A percentile compares a stretch with the other conserved stretches of the same genome.
phyloP scores from a whole-genome alignment of 2,329 filamentous ascomycete species.

The Thermoascus crustaceus region DNA sequence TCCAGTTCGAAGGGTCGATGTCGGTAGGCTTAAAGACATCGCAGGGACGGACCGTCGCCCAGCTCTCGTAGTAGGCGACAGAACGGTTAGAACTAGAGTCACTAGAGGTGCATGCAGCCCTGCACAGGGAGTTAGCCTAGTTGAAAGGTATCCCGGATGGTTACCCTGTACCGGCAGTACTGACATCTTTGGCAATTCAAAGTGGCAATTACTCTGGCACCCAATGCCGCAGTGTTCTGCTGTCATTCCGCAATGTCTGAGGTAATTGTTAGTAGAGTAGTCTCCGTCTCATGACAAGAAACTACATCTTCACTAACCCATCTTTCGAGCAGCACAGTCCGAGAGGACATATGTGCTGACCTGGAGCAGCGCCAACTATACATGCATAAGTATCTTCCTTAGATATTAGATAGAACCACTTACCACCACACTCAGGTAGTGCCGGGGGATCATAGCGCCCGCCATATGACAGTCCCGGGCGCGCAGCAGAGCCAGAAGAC shows the following conservation, averaged over 20 bases:
- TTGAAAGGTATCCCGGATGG: too few relatives aligned
- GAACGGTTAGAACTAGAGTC: conserved; percentile 7
- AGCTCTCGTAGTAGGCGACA: conserved; percentile 32
- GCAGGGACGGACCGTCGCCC: conserved; percentile 17
- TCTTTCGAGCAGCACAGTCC: conserved; percentile 9
- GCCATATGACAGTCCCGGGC: too few relatives aligned
- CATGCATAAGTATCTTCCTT: background rate
- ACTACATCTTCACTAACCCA: conserved; percentile 5
- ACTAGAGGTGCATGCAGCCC: background rate
- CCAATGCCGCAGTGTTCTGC: conserved; percentile 9
- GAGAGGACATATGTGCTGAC: conserved; percentile 7
- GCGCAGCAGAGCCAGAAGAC: too few relatives aligned
- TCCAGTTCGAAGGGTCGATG: conserved; percentile 5
- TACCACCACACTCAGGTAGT: background rate
- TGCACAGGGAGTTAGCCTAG: too few relatives aligned
- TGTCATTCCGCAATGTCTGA: conserved; percentile 8
- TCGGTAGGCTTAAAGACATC: conserved; percentile 5
- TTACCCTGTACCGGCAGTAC: too few relatives aligned
- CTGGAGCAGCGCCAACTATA: conserved; percentile 3
- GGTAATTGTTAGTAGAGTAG: background rate
- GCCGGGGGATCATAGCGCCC: too few relatives aligned
- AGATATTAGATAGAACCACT: background rate
- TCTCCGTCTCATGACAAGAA: background rate
- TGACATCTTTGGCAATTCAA: conserved; percentile 1
- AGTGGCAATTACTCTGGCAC: conserved; percentile 7